Evolutionary conservation across 192 early-diverging fungal genomes (phyloP).

Genomic region (Chytriomyces sp.): DNA sequence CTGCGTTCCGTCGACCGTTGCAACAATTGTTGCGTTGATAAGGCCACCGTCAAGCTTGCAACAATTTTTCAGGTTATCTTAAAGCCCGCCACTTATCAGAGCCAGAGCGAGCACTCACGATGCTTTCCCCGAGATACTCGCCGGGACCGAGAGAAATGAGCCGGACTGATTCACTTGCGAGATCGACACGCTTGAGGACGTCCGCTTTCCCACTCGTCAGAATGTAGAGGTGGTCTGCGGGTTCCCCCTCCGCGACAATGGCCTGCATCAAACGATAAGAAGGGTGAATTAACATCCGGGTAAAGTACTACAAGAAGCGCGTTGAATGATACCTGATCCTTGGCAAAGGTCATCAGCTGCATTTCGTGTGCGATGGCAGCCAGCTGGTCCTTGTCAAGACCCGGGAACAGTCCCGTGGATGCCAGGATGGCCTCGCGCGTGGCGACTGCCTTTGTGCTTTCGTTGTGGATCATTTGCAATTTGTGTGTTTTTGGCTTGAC

Average conservation of each 20-base stretch:
- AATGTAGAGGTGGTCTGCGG: conserved; percentile 18
- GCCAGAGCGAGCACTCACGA: conserved; percentile 15
- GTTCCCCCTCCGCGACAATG: conserved; percentile 31
- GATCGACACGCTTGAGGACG: conserved; percentile 28
- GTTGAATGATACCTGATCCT: conserved; percentile 9
- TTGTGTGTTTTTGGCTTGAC: too few species aligned
- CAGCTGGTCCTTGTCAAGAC: conserved; percentile 27
- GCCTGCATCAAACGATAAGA: too few species aligned
- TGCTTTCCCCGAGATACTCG: conserved; percentile 35
- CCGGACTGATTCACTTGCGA: conserved; percentile 23
- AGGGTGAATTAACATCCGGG: too few species aligned
- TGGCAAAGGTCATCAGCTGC: conserved; percentile 2
- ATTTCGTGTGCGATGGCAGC: conserved; percentile 27
- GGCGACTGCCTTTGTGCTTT: too few species aligned
- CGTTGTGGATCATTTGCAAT: too few species aligned
- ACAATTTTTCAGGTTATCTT: neutral
- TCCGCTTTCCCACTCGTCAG: conserved; percentile 14
- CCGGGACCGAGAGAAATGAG: conserved; percentile 29
- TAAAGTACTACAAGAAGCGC: too few species aligned
- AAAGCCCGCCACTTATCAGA: neutral
- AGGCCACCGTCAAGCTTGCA: conserved; percentile 17
- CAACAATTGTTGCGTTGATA: conserved; percentile 31
- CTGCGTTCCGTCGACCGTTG: conserved; percentile 17
- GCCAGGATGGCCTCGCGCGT: neutral
- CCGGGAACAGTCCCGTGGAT: conserved; percentile 26